Evolutionary conservation across 2,329 filamentous ascomycete genomes (phyloP), one percentile per base, ranked within the genome.

Genomic region (Neurospora crassa): DNA sequence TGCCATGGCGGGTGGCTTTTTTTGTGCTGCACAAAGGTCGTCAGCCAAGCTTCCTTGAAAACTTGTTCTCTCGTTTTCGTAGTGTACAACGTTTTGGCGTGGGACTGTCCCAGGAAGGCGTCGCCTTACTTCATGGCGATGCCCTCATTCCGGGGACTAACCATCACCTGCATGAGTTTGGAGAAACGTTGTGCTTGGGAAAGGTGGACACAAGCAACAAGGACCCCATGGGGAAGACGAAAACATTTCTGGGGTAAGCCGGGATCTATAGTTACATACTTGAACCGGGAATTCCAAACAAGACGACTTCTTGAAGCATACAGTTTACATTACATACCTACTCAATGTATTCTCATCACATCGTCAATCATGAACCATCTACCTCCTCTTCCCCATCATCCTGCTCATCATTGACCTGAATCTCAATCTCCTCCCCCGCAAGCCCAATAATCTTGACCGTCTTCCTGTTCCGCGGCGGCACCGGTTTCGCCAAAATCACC

Each of bases 401-500:
- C 34, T 20, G 14, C 20, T 69, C 41, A 18, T 6, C 68, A 20
- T 70, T 67, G 16, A 20, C 68, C 47, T 34, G 37, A 24, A 43
- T 67, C 11, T 24, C 70, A 20, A 67, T 63, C 24, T 77, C 76
- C 68, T 75, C 70, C 70, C 75, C 74, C 24, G 74, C 72, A 1
- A 75, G 73, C 67, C 74, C 74, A 29, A 74, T 67, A 18, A 73
- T 67, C 68, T 69, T 63, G 74, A 76, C 20, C 40, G 69, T 70
- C 67, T 69, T 68, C 71, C 74, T 75, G 37, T 77, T 79, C 70
- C 78, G 79, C 43, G 77, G 78, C 6, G 83, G 84, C 80, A 97
- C 89, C 59, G 92, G 89, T 71, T 87, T 82, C 0, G 95, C 94
- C 69, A 89, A 79, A 7, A 96, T 85, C 0, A 97, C 88, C 4